Evolutionary conservation across 2,329 filamentous ascomycete genomes (phyloP).

Genomic region (Dothiorella sarmentorum): DNA sequence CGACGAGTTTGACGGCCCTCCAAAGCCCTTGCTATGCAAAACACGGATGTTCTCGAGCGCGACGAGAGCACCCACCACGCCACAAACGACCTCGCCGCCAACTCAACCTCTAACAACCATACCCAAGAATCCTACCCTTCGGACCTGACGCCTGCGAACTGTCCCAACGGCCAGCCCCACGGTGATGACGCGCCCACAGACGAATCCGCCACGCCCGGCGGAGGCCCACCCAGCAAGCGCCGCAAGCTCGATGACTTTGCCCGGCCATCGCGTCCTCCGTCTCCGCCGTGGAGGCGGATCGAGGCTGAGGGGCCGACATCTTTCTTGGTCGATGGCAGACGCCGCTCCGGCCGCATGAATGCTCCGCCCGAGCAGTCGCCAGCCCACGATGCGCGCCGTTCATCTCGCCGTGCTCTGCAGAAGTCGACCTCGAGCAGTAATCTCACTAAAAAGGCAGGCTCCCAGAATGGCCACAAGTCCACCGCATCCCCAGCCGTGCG

Average conservation of each 20-base stretch:
- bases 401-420: constrained; percentile 17
- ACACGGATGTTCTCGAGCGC: constrained; percentile 23
- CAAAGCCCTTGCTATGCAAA: constrained; percentile 19
- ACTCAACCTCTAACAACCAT: not conserved
- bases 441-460: constrained; percentile 3
- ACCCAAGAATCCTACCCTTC: not conserved
- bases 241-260: constrained; percentile 50
- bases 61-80: constrained; percentile 30
- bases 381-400: constrained; percentile 40
- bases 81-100: constrained; percentile 21
- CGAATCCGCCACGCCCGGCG: constrained; percentile 9
- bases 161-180: not conserved
- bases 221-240: constrained; percentile 54
- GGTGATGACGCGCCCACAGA: constrained; percentile 4
- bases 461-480: constrained; percentile 4
- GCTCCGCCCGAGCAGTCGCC: constrained; percentile 47
- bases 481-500: not conserved
- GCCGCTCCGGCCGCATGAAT: constrained; percentile 60
- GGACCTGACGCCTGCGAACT: not conserved
- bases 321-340: constrained; percentile 63
- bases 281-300: constrained; percentile 91
- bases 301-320: constrained; percentile 83
- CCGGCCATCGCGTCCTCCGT: constrained; percentile 51
- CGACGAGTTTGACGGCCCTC: constrained; percentile 14
- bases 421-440: constrained; percentile 11